These are phyloP conservation scores for Aquilaria yunnanensis DNA, from an alignment of 345 rosid species.

Conservation along the genomic window DNA sequence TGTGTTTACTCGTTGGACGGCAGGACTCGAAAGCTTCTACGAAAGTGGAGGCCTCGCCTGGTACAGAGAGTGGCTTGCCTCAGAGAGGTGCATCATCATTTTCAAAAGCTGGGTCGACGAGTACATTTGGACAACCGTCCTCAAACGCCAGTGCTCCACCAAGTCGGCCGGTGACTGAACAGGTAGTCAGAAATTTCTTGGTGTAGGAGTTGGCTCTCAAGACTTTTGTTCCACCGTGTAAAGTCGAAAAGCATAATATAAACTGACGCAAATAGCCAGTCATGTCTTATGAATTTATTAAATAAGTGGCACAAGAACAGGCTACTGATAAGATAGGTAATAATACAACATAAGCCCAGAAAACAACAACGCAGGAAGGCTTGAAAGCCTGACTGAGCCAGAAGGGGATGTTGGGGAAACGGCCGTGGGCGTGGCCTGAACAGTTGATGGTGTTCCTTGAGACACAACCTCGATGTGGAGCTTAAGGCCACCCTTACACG, in stretches of 20 bases:
- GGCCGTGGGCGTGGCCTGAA: neutral
- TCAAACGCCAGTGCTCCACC: slow-evolving; percentile 33
- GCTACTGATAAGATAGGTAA: too few species aligned
- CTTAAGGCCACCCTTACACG: slow-evolving; percentile 59
- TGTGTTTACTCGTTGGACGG: neutral
- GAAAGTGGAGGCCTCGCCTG: slow-evolving; percentile 38
- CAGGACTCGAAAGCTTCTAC: slow-evolving; percentile 49
- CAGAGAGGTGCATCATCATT: slow-evolving; percentile 42
- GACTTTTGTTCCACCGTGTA: too few species aligned
- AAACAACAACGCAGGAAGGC: neutral
- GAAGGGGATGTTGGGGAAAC: slow-evolving; percentile 33
- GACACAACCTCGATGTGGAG: slow-evolving; percentile 45
- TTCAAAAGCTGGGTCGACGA: too few species aligned
- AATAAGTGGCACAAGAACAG: too few species aligned
- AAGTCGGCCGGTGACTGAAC: slow-evolving; percentile 84
- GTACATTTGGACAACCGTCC: slow-evolving; percentile 40
- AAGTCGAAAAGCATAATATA: too few species aligned
- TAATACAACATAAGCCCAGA: slow-evolving; percentile 16
- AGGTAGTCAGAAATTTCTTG: slow-evolving; percentile 55
- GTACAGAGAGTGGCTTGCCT: slow-evolving; percentile 36
- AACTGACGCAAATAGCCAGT: too few species aligned
- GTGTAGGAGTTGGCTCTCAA: too few species aligned
- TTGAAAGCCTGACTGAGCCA: slow-evolving; percentile 13
- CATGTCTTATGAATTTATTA: too few species aligned
- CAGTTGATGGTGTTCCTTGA: neutral